Evolutionary conservation across 2,329 filamentous ascomycete species (phyloP).

Genomic region (Diplodia seriata): DNA sequence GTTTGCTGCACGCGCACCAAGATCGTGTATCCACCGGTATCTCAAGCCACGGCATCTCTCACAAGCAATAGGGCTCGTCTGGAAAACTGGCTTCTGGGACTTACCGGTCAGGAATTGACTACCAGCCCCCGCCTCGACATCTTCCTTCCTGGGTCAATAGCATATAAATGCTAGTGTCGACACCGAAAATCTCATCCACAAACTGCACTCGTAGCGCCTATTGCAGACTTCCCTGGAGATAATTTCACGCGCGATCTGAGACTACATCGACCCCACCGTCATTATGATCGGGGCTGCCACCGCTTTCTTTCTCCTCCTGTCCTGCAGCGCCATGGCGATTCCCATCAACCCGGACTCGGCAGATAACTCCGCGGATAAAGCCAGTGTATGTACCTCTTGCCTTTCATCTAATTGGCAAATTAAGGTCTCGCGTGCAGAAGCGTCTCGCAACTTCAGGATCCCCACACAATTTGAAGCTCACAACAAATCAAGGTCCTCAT

Average conservation of each 20-base stretch:
- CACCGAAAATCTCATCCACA: background rate
- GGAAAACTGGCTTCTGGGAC: slow-evolving; percentile 6
- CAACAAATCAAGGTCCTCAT: background rate
- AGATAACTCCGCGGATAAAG: background rate
- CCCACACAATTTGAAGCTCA: background rate
- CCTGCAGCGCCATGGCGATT: background rate
- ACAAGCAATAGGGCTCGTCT: background rate
- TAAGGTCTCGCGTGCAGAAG: background rate
- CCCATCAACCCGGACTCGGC: background rate
- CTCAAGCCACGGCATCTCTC: background rate
- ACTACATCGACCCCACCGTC: background rate
- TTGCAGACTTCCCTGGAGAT: background rate
- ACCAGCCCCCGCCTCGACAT: slow-evolving; percentile 18
- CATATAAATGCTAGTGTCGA: background rate
- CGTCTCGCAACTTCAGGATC: background rate
- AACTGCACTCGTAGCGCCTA: background rate
- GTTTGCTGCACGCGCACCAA: background rate
- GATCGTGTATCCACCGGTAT: background rate
- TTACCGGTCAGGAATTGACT: slow-evolving; percentile 16
- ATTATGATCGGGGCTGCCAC: background rate
- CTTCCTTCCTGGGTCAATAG: background rate
- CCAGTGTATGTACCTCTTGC: background rate
- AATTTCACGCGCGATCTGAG: background rate
- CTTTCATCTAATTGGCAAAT: background rate
- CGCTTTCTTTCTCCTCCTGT: background rate